Conservation (phyloP, 2,329 filamentous ascomycete genomes). For the Penicillium crustosum region DNA sequence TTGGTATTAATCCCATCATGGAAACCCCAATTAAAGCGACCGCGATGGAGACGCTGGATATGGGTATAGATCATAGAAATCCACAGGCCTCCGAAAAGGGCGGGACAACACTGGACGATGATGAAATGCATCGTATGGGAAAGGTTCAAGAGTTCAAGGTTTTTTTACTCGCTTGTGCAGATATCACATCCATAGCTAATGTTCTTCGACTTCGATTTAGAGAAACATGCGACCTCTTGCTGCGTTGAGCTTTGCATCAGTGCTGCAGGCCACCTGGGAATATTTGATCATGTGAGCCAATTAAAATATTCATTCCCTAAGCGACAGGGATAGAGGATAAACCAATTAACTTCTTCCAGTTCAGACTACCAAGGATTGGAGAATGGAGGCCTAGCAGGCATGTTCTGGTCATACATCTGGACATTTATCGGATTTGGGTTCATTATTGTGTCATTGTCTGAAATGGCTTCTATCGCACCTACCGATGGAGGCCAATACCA, state of each 20-base stretch:
- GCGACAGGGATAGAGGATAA: neutral
- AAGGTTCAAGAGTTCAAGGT: slow-evolving; percentile 29
- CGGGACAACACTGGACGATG: slow-evolving; percentile 22
- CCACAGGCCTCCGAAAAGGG: neutral
- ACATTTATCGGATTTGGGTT: slow-evolving; percentile 68
- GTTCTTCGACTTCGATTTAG: slow-evolving; percentile 15
- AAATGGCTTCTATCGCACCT: slow-evolving; percentile 58
- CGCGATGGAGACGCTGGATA: slow-evolving; percentile 3
- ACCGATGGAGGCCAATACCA: slow-evolving; percentile 57
- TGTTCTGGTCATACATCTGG: slow-evolving; percentile 37
- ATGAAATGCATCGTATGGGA: slow-evolving; percentile 34
- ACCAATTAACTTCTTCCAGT: slow-evolving; percentile 5
- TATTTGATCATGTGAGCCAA: slow-evolving; percentile 32
- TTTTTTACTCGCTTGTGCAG: neutral
- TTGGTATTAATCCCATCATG: neutral
- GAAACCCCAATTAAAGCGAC: neutral
- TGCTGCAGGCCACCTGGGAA: slow-evolving; percentile 41
- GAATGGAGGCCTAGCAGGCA: slow-evolving; percentile 28
- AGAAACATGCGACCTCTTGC: slow-evolving; percentile 35
- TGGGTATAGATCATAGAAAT: slow-evolving; percentile 10
- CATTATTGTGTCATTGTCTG: slow-evolving; percentile 59
- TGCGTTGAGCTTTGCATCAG: slow-evolving; percentile 36
- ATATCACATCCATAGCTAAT: neutral
- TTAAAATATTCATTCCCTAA: neutral
- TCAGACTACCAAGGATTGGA: slow-evolving; percentile 27